Percentiles rank a stretch among this genome's conserved stretches.
Conservation (phyloP, 768 basidiomycete genomes). For the Russula foetens region DNA sequence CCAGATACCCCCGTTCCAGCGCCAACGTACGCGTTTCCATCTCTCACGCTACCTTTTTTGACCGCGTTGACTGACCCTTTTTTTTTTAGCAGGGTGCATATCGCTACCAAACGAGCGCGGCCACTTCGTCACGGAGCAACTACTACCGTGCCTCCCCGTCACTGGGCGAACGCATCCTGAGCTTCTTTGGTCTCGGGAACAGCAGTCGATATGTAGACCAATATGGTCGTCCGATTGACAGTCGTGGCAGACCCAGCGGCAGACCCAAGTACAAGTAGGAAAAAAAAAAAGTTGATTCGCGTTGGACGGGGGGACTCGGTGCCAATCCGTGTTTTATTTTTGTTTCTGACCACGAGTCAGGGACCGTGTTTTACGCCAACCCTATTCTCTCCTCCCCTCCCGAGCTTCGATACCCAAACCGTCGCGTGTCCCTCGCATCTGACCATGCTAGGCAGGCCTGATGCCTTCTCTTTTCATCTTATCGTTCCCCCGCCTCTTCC, state of each 20-base stretch:
- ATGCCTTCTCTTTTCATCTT: conserved; percentile 4
- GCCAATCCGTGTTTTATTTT: conserved; percentile 1
- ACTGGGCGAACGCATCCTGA: conserved; percentile 32
- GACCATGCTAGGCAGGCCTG: conserved; percentile 3
- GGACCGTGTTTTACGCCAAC: conserved; percentile 12
- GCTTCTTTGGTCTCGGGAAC: conserved; percentile 30
- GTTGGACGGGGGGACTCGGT: background rate
- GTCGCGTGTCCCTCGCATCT: conserved; percentile 10
- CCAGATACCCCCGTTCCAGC: conserved; percentile 7
- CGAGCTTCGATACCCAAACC: conserved; percentile 8
- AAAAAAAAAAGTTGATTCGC: too few species aligned
- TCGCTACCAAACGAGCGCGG: conserved; percentile 15
- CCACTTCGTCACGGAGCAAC: background rate
- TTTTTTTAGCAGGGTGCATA: background rate
- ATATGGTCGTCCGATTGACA: conserved; percentile 33
- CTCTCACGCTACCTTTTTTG: too few species aligned
- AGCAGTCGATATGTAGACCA: conserved; percentile 34
- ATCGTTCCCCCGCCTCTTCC: background rate
- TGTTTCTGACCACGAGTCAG: too few species aligned
- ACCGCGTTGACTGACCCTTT: background rate
- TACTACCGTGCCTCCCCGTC: conserved; percentile 18
- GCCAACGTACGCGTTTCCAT: conserved; percentile 13
- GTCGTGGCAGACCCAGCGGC: conserved; percentile 2
- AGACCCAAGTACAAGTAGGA: background rate
- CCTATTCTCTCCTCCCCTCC: conserved; percentile 9